A percentile compares a stretch with the other conserved stretches of the same genome.
Conservation (phyloP, 116 monocot species). For the Cymodocea nodosa region DNA sequence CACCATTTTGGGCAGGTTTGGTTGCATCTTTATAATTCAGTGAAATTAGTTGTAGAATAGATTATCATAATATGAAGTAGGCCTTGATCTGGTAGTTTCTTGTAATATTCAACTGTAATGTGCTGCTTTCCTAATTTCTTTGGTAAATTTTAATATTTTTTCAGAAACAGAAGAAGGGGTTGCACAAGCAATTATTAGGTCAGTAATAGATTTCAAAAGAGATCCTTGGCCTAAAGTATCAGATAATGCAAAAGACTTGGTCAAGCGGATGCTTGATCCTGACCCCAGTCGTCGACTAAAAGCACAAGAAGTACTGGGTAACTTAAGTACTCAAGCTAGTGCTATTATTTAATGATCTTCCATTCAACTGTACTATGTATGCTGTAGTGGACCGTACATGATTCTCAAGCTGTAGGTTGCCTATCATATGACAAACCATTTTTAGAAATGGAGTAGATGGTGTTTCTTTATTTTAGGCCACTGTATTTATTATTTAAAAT, state of each 20-base stretch:
- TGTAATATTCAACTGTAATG: background rate
- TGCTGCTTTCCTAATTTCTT: background rate
- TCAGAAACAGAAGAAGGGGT: conserved; percentile 84
- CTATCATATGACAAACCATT: no score
- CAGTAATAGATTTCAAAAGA: conserved; percentile 67
- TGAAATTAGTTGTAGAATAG: background rate
- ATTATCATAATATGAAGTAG: background rate
- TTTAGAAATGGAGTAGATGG: no score
- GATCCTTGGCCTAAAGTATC: conserved; percentile 87
- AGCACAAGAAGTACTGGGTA: conserved; percentile 73
- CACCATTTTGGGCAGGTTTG: conserved; percentile 85
- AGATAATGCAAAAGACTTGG: conserved; percentile 74
- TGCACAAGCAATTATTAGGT: conserved; percentile 76
- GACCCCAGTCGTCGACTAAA: conserved; percentile 49
- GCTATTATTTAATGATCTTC: background rate
- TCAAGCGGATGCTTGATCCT: conserved; percentile 66
- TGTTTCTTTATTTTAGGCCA: no score
- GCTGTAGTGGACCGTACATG: background rate
- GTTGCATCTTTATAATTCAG: background rate
- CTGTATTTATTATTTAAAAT: background rate
- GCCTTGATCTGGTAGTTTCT: no score
- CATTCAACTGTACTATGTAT: background rate
- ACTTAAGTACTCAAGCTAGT: background rate
- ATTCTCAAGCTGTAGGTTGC: background rate
- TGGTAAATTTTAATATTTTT: background rate